Evolutionary conservation across 1,284 basidiomycete species (phyloP), one percentile per base, ranked within the genome.

Genomic region (Chiua sp.): DNA sequence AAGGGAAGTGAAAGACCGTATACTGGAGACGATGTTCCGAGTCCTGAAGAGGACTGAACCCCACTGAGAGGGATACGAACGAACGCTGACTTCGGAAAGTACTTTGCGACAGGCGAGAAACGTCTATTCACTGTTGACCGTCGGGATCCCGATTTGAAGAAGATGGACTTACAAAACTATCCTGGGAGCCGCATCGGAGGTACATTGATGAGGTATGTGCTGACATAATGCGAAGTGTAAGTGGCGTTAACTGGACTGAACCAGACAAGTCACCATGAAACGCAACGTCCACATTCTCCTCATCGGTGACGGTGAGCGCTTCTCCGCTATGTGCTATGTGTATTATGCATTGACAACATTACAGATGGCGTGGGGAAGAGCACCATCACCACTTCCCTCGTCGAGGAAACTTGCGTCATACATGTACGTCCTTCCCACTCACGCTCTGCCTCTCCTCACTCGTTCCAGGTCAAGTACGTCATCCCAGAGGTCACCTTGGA

Each of bases 401-500:
- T 26, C 5, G 26, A 26, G 26, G 26, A 97, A 75, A 88, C 91
- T 35, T 98, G 92, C 73, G 91, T 98, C 51, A 82, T 91, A 49
- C 91, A 94, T 78, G 96, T 96, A 72, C 49, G 63, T 62, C 42
- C 59, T 63, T 42, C 53, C 47, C 60, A 12, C 49, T 51, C 2
- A 3, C 20, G n/a, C 48, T 5, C 39, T 48, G 53, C 47, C 51
- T 66, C 33, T 68, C 55, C 56, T 71, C 66, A 63, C 44, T 46
- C 60, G 15, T 56, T 47, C 60, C 68, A 93, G 93, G 94, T 94
- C 59, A 94, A 92, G 77, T 93, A 94, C 69, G 83, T 96, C 72
- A 90, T 98, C 22, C 96, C 95, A 71, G 93, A 96, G 77, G 94
- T 97, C 51, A 96, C 95, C 22, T 93, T 96, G 51, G 94, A 96